Base-by-base conservation (phyloP, 306 rosid genomes). In the Quercus variabilis region DNA sequence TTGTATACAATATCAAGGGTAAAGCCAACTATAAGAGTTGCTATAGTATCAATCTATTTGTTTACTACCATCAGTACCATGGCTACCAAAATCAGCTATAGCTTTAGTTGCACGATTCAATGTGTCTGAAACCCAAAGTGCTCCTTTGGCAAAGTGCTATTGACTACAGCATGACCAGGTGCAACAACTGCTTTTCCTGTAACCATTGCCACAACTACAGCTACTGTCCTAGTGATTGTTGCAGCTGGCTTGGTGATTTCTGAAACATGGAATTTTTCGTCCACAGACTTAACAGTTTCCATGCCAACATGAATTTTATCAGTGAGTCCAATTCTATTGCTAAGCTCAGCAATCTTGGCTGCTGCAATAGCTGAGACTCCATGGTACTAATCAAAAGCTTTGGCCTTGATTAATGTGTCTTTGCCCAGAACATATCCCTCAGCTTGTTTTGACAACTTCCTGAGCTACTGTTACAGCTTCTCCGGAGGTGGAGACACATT, bases 81-180 rank as follows among this genome's bases (percentile, higher is more conserved):
- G 31, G 69, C 71, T 89, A 25, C 97, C 90, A 65, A 92, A 23
- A 76, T 92, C 88, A 46, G 97, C 91, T 1, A 94, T 81, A 55
- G 92, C 80, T 26, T 26, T 26, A 26, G 26, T 2, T 4, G 96
- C 97, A 15, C 94, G 90, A 41, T 56, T 64, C 67, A 88, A 76
- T 60, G 80, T 35, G 72, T 91, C 89, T 0, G 97, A 94, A 71
- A 88, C 89, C 91, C 90, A 89, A 67, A 81, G 91, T 77, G 97
- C 91, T n/a, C 99, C 98, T 83, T 90, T 95, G 5, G 97, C 89
- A 69, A 95, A 91, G 90, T 87, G 90, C 97, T 92, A 72, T 89
- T 89, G 58, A 80, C 94, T 2, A 95, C 77, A 43, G 97, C 94
- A 28, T 14, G 89, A n/a, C 97, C 89, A 2, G 98, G 91, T 33